Evolutionary conservation across 768 basidiomycete genomes (phyloP).

Genomic region (Pisolithus albus): DNA sequence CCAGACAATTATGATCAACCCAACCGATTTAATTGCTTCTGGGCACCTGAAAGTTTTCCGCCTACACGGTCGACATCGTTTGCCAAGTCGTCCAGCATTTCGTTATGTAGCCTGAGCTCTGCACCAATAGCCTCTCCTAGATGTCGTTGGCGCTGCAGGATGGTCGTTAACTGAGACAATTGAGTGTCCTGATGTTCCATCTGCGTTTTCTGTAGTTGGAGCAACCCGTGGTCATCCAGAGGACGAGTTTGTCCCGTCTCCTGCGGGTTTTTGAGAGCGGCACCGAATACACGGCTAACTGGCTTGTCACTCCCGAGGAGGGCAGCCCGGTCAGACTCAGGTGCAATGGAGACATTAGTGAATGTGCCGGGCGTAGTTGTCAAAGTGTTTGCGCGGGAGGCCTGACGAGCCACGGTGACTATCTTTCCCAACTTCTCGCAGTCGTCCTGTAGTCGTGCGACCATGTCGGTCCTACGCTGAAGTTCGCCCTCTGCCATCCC

Average conservation of each 20-base stretch:
- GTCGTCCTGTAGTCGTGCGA: constrained; percentile 83
- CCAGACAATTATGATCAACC: constrained; percentile 33
- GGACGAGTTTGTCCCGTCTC: constrained; percentile 87
- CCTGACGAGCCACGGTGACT: constrained; percentile 67
- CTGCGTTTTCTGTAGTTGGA: constrained; percentile 73
- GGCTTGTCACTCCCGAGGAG: constrained; percentile 50
- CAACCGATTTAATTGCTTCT: constrained; percentile 76
- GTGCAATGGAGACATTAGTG: constrained; percentile 28
- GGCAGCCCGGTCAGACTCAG: constrained; percentile 57
- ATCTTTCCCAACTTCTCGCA: constrained; percentile 83
- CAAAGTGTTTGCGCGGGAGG: constrained; percentile 31
- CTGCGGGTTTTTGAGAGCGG: constrained; percentile 43
- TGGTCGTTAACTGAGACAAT: constrained; percentile 70
- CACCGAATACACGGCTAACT: constrained; percentile 76
- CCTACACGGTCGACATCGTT: constrained; percentile 72
- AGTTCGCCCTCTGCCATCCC: constrained; percentile 92
- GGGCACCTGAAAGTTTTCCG: constrained; percentile 70
- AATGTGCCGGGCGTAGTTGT: constrained; percentile 21
- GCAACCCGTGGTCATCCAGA: constrained; percentile 74
- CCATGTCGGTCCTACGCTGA: constrained; percentile 82
- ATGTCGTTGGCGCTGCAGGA: constrained; percentile 78
- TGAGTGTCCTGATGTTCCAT: constrained; percentile 82
- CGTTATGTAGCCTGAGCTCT: constrained; percentile 80
- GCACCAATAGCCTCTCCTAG: constrained; percentile 80
- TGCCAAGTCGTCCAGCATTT: constrained; percentile 75